A percentile compares a stretch with the other conserved stretches of the same genome.
Evolutionary conservation across 306 rosid species (phyloP).

Genomic region (Prinsepia uniflora): DNA sequence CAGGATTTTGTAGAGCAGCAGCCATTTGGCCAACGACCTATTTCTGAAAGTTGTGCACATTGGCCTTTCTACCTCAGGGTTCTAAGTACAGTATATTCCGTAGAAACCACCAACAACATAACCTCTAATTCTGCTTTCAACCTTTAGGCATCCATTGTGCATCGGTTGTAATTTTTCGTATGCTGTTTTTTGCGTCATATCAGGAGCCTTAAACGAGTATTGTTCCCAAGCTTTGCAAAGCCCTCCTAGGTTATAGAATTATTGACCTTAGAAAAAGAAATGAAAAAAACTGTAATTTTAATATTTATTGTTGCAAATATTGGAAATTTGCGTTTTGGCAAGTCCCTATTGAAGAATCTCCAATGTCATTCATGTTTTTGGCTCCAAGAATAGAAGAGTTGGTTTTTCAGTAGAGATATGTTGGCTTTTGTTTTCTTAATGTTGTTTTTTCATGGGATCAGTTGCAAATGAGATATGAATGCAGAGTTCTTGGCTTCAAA

Average conservation of each 20-base stretch:
- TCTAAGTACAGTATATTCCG: conserved; percentile 27
- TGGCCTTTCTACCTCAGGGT: conserved; percentile 62
- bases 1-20: conserved; percentile 41
- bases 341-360: not conserved
- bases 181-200: not conserved
- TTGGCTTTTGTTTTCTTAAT: not conserved
- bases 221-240: conserved; percentile 12
- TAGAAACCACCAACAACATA: conserved; percentile 15
- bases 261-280: not conserved
- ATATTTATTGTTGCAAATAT: conserved; percentile 3
- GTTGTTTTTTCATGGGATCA: too few relatives aligned
- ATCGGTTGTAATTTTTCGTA: conserved; percentile 1
- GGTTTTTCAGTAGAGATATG: not conserved
- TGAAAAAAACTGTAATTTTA: conserved; percentile 1
- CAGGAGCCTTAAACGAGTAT: conserved; percentile 11
- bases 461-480: too few relatives aligned
- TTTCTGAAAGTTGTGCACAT: conserved; percentile 36
- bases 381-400: not conserved
- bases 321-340: conserved; percentile 6
- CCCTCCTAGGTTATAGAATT: conserved; percentile 5
- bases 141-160: not conserved
- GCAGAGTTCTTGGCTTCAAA: too few relatives aligned
- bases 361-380: not conserved
- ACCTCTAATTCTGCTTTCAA: not conserved
- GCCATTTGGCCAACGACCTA: conserved; percentile 60